Evolutionary conservation across 169 alveolate genomes (phyloP).

Genomic region (Eimeria tenella): DNA sequence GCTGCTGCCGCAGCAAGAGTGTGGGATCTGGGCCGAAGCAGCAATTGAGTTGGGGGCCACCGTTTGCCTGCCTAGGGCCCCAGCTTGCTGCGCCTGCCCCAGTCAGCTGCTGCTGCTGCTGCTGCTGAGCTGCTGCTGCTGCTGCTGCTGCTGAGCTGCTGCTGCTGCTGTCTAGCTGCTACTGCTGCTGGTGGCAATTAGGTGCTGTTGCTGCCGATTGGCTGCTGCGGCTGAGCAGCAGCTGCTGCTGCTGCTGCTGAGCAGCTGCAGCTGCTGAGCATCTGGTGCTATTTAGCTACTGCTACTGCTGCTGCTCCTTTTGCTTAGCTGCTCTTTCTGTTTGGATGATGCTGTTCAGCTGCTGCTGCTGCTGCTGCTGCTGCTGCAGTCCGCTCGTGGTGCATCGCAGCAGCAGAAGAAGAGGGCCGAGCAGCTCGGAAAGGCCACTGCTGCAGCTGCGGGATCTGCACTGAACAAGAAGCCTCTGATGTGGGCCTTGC

Average conservation of each 20-base stretch:
- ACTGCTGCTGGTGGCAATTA: neutral
- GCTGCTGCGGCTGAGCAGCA: neutral
- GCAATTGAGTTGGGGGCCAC: constrained; percentile 85
- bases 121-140: constrained; percentile 38
- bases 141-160: constrained; percentile 24
- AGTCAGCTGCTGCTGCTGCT: too few relatives aligned
- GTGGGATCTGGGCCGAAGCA: constrained; percentile 82
- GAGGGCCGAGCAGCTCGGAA: neutral
- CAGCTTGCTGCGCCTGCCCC: constrained; percentile 82
- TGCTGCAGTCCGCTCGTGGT: constrained; percentile 42
- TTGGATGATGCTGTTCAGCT: too few relatives aligned
- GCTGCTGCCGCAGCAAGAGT: constrained; percentile 20
- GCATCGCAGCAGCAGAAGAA: constrained; percentile 51
- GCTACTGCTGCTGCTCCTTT: too few relatives aligned
- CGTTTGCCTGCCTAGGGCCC: constrained; percentile 80
- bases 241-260: neutral
- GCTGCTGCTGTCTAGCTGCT: neutral
- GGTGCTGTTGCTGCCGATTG: neutral
- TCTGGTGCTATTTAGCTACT: neutral
- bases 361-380: constrained; percentile 60
- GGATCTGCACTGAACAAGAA: neutral
- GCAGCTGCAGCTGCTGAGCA: neutral
- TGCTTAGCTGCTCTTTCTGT: too few relatives aligned
- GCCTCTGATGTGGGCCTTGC: neutral
- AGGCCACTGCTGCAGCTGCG: constrained; percentile 40